Conservation (phyloP, 1,284 basidiomycete species). For the Volvariella volvacea region DNA sequence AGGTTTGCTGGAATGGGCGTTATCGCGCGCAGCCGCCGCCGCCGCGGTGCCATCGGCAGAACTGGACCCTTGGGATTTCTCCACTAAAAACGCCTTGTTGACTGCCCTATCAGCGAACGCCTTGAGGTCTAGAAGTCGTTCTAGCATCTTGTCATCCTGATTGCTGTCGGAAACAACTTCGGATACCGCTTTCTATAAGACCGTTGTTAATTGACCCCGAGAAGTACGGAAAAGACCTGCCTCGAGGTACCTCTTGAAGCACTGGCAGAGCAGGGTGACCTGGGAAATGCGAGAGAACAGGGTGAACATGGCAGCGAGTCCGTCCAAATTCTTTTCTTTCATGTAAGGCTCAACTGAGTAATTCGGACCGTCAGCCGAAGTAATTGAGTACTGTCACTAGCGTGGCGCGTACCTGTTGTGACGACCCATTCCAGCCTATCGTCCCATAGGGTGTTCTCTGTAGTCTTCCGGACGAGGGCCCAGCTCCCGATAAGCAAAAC, state of each 20-base stretch:
- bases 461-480: slow-evolving; percentile 38
- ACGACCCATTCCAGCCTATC: slow-evolving; percentile 53
- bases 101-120: slow-evolving; percentile 51
- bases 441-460: slow-evolving; percentile 50
- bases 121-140: slow-evolving; percentile 69
- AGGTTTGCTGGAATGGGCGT: slow-evolving; percentile 9
- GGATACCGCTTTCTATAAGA: slow-evolving; percentile 41
- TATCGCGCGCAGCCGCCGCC: no score
- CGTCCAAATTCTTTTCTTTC: slow-evolving; percentile 38
- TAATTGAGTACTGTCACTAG: no score
- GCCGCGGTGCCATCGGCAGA: no score
- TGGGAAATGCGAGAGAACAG: slow-evolving; percentile 60
- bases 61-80: no score
- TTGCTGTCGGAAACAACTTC: slow-evolving; percentile 50
- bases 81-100: slow-evolving; percentile 32
- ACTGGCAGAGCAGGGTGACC: slow-evolving; percentile 47
- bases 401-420: slow-evolving; percentile 46
- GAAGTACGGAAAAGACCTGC: not conserved
- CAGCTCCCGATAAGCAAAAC: slow-evolving; percentile 48
- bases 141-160: slow-evolving; percentile 74
- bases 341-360: slow-evolving; percentile 57
- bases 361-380: not conserved
- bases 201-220: not conserved
- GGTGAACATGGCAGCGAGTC: slow-evolving; percentile 54
- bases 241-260: slow-evolving; percentile 39